Percentiles rank a stretch among this genome's conserved stretches.
These are phyloP conservation scores for Silene latifolia DNA, from an alignment of 148 eudicot genomes.

Conservation along the genomic window DNA sequence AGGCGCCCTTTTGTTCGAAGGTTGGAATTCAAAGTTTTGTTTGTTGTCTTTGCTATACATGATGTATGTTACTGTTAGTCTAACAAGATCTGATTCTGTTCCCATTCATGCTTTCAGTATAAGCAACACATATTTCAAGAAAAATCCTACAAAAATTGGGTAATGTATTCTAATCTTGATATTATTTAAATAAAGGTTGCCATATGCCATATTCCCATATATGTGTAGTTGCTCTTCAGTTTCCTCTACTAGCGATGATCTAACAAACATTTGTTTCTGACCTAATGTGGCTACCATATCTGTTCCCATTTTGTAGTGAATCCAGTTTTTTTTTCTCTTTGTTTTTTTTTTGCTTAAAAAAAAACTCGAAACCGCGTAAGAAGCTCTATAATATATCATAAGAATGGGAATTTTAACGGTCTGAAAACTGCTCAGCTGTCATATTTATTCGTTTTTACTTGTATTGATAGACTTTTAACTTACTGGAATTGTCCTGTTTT, in stretches of 20 bases:
- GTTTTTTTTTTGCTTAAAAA: background rate
- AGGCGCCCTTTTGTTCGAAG: conserved; percentile 94
- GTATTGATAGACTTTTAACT: background rate
- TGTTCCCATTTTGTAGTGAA: background rate
- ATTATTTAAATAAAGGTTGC: background rate
- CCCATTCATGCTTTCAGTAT: conserved; percentile 49
- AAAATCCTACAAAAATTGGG: conserved; percentile 78
- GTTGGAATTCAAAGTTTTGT: conserved; percentile 26
- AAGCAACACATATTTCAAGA: conserved; percentile 86
- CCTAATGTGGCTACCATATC: background rate
- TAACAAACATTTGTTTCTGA: background rate
- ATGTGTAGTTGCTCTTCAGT: background rate
- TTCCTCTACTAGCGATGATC: background rate
- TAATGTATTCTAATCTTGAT: conserved; percentile 27
- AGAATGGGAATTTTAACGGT: background rate
- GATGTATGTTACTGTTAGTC: background rate
- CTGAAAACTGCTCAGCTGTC: background rate
- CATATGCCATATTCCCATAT: background rate
- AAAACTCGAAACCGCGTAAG: background rate
- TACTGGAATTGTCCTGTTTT: background rate
- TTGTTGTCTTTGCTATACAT: background rate
- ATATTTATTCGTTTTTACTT: background rate
- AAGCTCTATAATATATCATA: no score
- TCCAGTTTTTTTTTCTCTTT: background rate
- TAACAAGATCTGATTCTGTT: conserved; percentile 18